Evolutionary conservation across 148 eudicot genomes (phyloP), one percentile per base, ranked within the genome.

Genomic region (Spergularia marina): DNA sequence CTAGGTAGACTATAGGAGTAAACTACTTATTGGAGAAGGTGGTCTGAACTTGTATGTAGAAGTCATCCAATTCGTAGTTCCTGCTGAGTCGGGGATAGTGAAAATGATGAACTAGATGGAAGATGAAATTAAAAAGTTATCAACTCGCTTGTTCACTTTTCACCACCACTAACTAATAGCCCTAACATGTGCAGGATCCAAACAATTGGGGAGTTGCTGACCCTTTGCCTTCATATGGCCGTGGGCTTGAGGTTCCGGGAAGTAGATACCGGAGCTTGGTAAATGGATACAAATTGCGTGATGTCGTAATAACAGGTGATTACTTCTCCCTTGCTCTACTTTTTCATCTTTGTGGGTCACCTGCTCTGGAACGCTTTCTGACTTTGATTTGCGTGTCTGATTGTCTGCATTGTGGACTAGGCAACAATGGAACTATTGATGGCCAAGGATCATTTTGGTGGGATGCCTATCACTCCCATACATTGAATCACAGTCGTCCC

Each of bases 391-490:
- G 41, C n/a, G 49, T 76, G 34, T 68, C 47, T 36, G 34, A 39
- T 41, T 53, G 52, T 52, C 36, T 56, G 65, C 10, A 76, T 5
- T 40, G 30, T 65, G 62, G 13, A 76, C 14, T 68, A 87, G 90
- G 90, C 76, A 86, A 87, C 80, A 81, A 85, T 68, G 90, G 90
- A 71, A 85, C 87, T 21, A 77, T 87, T 65, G 86, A 87, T 10
- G 87, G 90, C 1, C 87, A 84, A 74, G 90, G 90, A 67, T 84
- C 86, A 25, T 79, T 78, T 81, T 87, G 90, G 90, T 87, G 90
- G 90, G 84, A 84, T 63, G 77, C 65, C 73, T 81, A 73, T 74
- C 72, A 16, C 30, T 76, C 90, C 18, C 79, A 72, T 53, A 73
- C 81, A 18, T 69, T 85, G 53, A 83, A 84, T 54, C 64, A 87